phyloP scores from a whole-genome alignment of 2,329 filamentous ascomycete genomes.

The Orbilia javanica region DNA sequence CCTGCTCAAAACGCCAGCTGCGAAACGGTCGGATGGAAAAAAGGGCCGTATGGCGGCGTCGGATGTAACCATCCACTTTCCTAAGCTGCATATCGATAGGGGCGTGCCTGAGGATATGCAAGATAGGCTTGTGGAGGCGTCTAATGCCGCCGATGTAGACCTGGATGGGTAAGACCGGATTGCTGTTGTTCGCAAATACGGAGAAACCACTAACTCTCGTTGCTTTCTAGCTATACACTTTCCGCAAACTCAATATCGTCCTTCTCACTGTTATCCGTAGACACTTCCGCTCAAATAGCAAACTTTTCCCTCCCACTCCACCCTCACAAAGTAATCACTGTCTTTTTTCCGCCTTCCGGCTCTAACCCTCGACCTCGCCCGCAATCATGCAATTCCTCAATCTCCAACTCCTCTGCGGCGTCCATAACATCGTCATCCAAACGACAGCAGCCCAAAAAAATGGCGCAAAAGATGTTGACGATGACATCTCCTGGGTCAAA shows the following conservation, averaged over 20 bases:
- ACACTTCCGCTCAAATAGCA: constrained; percentile 34
- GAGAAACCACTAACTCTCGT: background rate
- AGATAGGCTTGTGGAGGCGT: constrained; percentile 52
- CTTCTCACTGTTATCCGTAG: constrained; percentile 47
- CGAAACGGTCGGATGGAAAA: constrained; percentile 49
- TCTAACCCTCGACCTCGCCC: constrained; percentile 46
- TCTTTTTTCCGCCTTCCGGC: constrained; percentile 50
- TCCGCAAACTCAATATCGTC: constrained; percentile 55
- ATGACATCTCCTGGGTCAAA: constrained; percentile 54
- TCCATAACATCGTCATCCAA: constrained; percentile 42
- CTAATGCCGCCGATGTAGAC: constrained; percentile 49
- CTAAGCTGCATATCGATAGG: constrained; percentile 54
- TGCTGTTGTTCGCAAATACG: background rate
- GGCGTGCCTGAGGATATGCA: constrained; percentile 55
- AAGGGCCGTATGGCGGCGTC: constrained; percentile 51
- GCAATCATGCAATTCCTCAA: constrained; percentile 52
- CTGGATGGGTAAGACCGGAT: constrained; percentile 40
- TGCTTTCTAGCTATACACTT: constrained; percentile 29
- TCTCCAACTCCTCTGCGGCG: constrained; percentile 48
- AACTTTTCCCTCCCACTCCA: constrained; percentile 55
- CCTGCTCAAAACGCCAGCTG: constrained; percentile 36
- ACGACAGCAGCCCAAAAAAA: constrained; percentile 44
- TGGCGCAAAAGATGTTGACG: constrained; percentile 55
- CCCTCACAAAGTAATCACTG: constrained; percentile 54
- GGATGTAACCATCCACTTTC: constrained; percentile 54